Percentiles rank a stretch among this genome's conserved stretches.
These are phyloP conservation scores for Teratosphaeria nubilosa DNA, from an alignment of 2,329 filamentous ascomycete genomes.

Conservation along the genomic window DNA sequence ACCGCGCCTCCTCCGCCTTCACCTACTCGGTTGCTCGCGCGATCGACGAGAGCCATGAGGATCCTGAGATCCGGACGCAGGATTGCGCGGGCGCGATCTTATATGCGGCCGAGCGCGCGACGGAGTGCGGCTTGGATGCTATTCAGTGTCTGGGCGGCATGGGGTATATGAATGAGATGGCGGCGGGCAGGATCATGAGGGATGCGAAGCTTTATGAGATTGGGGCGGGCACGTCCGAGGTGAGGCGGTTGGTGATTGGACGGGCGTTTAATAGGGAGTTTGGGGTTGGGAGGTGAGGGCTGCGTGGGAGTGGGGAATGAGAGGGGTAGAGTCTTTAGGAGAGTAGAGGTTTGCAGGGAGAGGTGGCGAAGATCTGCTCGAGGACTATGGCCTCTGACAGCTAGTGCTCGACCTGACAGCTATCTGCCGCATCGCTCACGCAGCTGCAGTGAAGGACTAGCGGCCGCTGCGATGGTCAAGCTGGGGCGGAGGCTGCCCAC, in stretches of 20 bases:
- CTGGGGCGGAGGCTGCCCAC: too few relatives aligned
- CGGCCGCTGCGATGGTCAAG: too few relatives aligned
- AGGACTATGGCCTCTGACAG: too few relatives aligned
- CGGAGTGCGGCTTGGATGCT: constrained; percentile 74
- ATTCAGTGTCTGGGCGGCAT: constrained; percentile 91
- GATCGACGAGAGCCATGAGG: constrained; percentile 54
- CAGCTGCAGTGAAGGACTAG: too few relatives aligned
- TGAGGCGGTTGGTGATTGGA: constrained; percentile 89
- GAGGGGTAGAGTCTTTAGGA: too few relatives aligned
- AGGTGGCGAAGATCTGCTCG: too few relatives aligned
- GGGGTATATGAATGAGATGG: constrained; percentile 93
- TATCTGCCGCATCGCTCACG: too few relatives aligned
- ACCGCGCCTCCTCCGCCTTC: constrained; percentile 73
- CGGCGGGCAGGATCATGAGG: constrained; percentile 72
- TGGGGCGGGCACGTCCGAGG: constrained; percentile 89
- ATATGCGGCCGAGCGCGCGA: constrained; percentile 84
- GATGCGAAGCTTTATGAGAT: constrained; percentile 86
- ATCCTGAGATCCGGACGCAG: constrained; percentile 58
- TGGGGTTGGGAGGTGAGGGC: constrained; percentile 19
- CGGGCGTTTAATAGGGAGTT: constrained; percentile 85
- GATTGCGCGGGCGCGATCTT: constrained; percentile 92
- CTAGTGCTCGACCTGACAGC: too few relatives aligned
- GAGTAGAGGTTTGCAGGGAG: too few relatives aligned
- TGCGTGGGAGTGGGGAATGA: background rate
- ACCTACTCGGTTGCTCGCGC: constrained; percentile 72